A percentile compares a stretch with the other conserved stretches of the same genome.
Conservation (phyloP, 805 yeast species). For the Candida sakaeoensis region DNA sequence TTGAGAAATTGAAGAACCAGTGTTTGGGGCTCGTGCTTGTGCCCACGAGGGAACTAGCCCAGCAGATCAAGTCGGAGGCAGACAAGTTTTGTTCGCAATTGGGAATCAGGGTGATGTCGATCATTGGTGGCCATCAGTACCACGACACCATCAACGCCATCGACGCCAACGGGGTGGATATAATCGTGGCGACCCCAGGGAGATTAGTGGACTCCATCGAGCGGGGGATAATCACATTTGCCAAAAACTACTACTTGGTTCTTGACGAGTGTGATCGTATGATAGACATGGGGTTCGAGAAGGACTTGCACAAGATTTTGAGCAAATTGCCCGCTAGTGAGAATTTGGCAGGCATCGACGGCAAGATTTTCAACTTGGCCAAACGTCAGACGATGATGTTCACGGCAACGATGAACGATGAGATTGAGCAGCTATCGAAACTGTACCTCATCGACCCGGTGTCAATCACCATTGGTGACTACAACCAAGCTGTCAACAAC, state of each 20-base stretch:
- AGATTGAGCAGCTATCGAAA: constrained; percentile 63
- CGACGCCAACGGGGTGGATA: constrained; percentile 56
- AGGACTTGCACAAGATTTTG: constrained; percentile 62
- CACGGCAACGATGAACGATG: constrained; percentile 86
- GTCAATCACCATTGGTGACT: constrained; percentile 61
- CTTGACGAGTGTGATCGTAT: constrained; percentile 95
- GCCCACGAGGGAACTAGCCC: constrained; percentile 92
- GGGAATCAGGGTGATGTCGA: constrained; percentile 50
- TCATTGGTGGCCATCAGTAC: constrained; percentile 89
- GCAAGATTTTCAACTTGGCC: constrained; percentile 33
- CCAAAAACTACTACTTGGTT: constrained; percentile 62
- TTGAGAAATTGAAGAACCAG: constrained; percentile 46
- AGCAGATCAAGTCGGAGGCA: constrained; percentile 74
- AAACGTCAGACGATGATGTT: constrained; percentile 78
- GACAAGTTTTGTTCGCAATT: constrained; percentile 41
- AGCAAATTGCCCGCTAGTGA: constrained; percentile 46
- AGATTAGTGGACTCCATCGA: constrained; percentile 78
- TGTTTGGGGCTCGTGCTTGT: constrained; percentile 81
- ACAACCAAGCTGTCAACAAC: constrained; percentile 61
- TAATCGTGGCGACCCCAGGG: constrained; percentile 94
- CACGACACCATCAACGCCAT: constrained; percentile 65
- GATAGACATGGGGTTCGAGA: constrained; percentile 94
- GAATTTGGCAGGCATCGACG: constrained; percentile 23
- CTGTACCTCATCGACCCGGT: constrained; percentile 61
- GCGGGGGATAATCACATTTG: constrained; percentile 56